Base-by-base conservation (phyloP, 768 basidiomycete species). In the Pholiota microspora region DNA sequence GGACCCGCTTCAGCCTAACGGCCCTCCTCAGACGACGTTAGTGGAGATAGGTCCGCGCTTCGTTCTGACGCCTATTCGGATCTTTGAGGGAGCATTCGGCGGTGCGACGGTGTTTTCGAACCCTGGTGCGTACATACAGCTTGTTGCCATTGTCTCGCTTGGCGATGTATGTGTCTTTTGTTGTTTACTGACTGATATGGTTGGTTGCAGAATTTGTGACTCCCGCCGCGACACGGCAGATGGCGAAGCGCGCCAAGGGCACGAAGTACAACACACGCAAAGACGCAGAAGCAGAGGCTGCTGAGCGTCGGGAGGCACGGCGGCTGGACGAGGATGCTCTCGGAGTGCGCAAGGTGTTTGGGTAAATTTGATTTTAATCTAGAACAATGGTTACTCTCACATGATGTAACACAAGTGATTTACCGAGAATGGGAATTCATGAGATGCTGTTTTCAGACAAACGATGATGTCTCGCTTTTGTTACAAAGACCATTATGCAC, bases 1-100 rank as follows among this genome's bases (percentile, higher is more conserved):
- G 69, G 94, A 97, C 68, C 93, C 95, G 13, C 67, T 89, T 42
- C 88, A 92, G 62, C 91, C 93, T 1, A 89, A 88, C 62, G 90
- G 87, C 6, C 86, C 93, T 3, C 86, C 92, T 2, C 85, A 89
- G 54, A 94, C 83, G 49, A 85, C 91, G n/a, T 80, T 99, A 18
- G 83, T 95, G 16, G 97, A 98, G 74, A 98, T 99, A 59, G 97
- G 97, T 10, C 97, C 97, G 9, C 85, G 97, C 42, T 97, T 98
- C 69, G 97, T 98, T 45, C 77, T 99, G 48, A 96, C 94, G 31
- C 97, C 97, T 8, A 98, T 99, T 63, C 86, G 94, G 51, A 95
- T 99, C 55, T 99, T 99, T 66, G 97, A 99, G 70, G 97, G 97
- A 8, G 93, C 94, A 2, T 98, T 99, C 73, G 82, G 85, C 56